phyloP scores from a whole-genome alignment of 2,329 filamentous ascomycete species.

The Stagonosporopsis rhizophila region DNA sequence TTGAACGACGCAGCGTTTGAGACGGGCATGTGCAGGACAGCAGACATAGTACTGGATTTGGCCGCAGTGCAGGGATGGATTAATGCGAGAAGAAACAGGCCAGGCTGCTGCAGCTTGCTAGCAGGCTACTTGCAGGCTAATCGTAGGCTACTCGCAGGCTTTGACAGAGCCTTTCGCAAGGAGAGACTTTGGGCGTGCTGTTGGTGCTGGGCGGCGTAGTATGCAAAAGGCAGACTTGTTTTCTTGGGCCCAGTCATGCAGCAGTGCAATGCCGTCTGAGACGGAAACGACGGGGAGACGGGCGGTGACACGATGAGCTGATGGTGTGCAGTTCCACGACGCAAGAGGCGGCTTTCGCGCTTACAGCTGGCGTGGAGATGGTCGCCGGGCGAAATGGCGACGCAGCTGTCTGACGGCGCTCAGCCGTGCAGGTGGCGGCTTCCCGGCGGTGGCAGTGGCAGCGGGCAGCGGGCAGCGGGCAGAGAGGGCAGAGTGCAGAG shows the following conservation, averaged over 20 bases:
- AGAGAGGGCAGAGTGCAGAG: not conserved
- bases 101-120: conserved; percentile 8
- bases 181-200: not conserved
- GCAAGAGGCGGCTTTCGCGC: conserved; percentile 31
- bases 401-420: conserved; percentile 1
- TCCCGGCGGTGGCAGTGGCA: conserved; percentile 1
- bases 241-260: conserved; percentile 4
- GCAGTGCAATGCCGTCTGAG: not conserved
- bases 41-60: conserved; percentile 40
- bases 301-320: conserved; percentile 20
- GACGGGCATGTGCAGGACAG: conserved; percentile 36
- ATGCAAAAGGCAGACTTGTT: not conserved
- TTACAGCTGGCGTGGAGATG: conserved; percentile 17
- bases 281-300: conserved; percentile 13
- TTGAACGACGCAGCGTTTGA: conserved; percentile 34
- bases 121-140: not conserved
- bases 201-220: not conserved
- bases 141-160: too few relatives aligned
- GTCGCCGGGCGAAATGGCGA: not conserved
- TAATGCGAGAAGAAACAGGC: not conserved
- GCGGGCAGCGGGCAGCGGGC: conserved; percentile 3
- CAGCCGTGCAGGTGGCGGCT: conserved; percentile 8
- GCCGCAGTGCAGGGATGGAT: conserved; percentile 1
- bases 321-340: conserved; percentile 24
- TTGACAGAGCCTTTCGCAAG: not conserved